phyloP scores from a whole-genome alignment of 805 yeast genomes.

The Huiozyma naganishii region DNA sequence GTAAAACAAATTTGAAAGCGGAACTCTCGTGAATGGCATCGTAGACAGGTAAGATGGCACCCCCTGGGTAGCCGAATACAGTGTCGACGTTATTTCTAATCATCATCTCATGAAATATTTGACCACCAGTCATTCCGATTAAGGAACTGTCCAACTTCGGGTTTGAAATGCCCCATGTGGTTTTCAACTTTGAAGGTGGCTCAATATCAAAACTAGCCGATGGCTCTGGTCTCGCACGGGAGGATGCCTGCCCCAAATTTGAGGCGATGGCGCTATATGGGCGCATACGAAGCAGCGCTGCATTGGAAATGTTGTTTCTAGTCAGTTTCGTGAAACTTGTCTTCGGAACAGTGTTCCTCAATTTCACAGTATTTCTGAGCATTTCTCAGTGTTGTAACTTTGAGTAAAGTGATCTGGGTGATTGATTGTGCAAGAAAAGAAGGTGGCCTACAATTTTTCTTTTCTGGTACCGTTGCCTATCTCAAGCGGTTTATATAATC shows the following conservation, averaged over 20 bases:
- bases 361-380: background rate
- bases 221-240: slow-evolving; percentile 24
- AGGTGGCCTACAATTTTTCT: no score
- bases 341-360: background rate
- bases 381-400: background rate
- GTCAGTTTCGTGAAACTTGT: slow-evolving; percentile 1
- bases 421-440: no score
- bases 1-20: slow-evolving; percentile 80
- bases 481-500: no score
- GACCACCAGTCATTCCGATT: slow-evolving; percentile 96
- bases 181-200: slow-evolving; percentile 4
- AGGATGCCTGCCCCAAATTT: background rate
- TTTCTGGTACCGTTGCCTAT: no score
- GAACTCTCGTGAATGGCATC: slow-evolving; percentile 92
- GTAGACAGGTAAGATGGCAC: slow-evolving; percentile 95
- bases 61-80: slow-evolving; percentile 96
- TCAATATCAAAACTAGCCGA: slow-evolving; percentile 28
- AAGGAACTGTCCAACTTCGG: slow-evolving; percentile 64
- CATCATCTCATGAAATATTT: slow-evolving; percentile 99
- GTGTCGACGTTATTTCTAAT: slow-evolving; percentile 90
- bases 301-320: background rate
- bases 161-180: slow-evolving; percentile 3
- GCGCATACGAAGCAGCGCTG: slow-evolving; percentile 1
- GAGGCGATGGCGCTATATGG: slow-evolving; percentile 1
- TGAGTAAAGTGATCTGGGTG: no score